Conservation (phyloP, 2,329 filamentous ascomycete genomes). For the Aspergillus thermomutatus region DNA sequence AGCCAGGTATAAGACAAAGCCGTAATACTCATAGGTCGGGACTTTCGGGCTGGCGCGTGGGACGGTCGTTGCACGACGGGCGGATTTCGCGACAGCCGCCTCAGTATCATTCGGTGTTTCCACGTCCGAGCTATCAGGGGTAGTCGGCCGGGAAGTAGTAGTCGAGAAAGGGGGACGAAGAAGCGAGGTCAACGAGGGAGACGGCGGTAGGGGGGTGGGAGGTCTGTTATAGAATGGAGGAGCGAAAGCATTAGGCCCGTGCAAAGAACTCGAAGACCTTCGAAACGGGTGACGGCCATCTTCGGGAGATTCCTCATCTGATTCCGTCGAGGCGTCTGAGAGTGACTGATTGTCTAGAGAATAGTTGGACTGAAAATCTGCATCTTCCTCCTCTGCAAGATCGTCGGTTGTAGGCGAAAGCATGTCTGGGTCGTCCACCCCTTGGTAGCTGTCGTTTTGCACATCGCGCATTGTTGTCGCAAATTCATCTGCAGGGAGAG, state of each 20-base stretch:
- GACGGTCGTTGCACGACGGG: constrained; percentile 60
- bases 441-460: constrained; percentile 14
- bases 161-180: constrained; percentile 67
- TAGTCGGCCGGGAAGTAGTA: constrained; percentile 80
- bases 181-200: constrained; percentile 86
- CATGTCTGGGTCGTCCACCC: constrained; percentile 27
- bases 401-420: constrained; percentile 28
- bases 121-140: constrained; percentile 85
- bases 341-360: constrained; percentile 38
- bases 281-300: constrained; percentile 36
- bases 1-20: constrained; percentile 93
- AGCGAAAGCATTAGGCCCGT: constrained; percentile 52
- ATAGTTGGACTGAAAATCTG: constrained; percentile 46
- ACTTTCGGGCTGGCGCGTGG: constrained; percentile 87
- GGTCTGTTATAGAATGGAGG: constrained; percentile 97
- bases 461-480: constrained; percentile 10
- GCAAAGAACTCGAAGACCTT: constrained; percentile 40
- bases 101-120: constrained; percentile 64
- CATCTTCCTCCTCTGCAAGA: constrained; percentile 37
- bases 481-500: constrained; percentile 25
- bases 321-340: constrained; percentile 33
- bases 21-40: constrained; percentile 99
- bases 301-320: constrained; percentile 27
- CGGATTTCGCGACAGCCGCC: constrained; percentile 59
- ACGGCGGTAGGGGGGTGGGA: constrained; percentile 90